Base-by-base conservation (phyloP, 352 stramenopile genomes). In the Pythium plurisporium region DNA sequence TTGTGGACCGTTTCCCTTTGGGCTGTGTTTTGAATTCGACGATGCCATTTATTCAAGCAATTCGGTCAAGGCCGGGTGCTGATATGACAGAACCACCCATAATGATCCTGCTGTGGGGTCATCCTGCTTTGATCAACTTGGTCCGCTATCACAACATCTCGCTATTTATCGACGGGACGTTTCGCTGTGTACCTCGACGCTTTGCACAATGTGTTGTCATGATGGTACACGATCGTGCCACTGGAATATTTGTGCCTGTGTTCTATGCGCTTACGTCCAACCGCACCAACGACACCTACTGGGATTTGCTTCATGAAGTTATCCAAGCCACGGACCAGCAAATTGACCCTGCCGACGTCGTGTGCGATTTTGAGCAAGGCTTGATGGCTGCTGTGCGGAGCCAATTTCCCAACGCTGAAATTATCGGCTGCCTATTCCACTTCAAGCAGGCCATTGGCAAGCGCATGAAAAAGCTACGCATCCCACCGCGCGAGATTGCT, bases 121-220 rank as follows among this genome's bases (percentile, higher is more conserved):
- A 64, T 22, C 58, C 54, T 7, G 22, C 26, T 12, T 51, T 69
- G 6, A 27, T 55, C 3, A 64, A 63, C 29, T 31, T 70, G 2
- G 30, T 59, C 12, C 47, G 52, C 12, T 70, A 65, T 37, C 12
- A 58, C 36, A 47, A 45, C 6, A 55, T 49, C 17, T 59, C 60
- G 3, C 15, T 67, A 9, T 67, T 70, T 25, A 27, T 72, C 27
- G 61, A 64, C 31, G 56, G 26, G 5, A 71, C 58, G 10, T 71
- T 67, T 45, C 53, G 55, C 15, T 65, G 45, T 48, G 46, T 62
- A 12, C 59, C 64, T 15, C 31, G 33, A 9, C 23, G 25, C 3
- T 71, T 64, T 53, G 31, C 23, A 19, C 64, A 67, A 25, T 63
- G 55, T 45, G 27, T 64, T 5, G 31, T 66, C 10, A 34, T 65